Evolutionary conservation across 306 rosid genomes (phyloP).

Genomic region (Ceratonia siliqua): DNA sequence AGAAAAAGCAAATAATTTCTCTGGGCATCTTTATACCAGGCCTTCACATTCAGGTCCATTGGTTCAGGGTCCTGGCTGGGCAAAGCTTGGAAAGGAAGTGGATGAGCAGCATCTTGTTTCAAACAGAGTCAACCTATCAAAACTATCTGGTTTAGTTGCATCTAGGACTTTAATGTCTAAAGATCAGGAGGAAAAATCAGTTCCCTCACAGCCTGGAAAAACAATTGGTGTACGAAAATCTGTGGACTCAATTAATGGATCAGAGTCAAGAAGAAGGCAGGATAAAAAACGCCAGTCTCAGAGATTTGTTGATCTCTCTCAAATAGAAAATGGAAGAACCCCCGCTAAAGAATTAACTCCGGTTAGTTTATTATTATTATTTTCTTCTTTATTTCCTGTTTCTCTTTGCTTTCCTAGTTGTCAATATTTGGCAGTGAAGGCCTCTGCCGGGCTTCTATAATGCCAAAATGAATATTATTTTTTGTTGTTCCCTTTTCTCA

Average conservation of each 20-base stretch:
- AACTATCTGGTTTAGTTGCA: slow-evolving; percentile 51
- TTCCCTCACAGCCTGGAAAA: slow-evolving; percentile 38
- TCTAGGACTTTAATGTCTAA: slow-evolving; percentile 47
- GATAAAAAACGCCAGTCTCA: slow-evolving; percentile 50
- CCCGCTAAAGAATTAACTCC: slow-evolving; percentile 42
- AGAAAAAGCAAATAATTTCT: slow-evolving; percentile 43
- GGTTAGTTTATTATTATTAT: slow-evolving; percentile 46
- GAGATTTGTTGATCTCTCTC: slow-evolving; percentile 43
- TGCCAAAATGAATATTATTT: slow-evolving; percentile 2
- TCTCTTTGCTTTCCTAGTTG: not conserved
- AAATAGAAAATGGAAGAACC: slow-evolving; percentile 45
- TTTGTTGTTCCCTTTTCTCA: not conserved
- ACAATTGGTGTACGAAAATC: slow-evolving; percentile 38
- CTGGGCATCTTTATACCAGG: slow-evolving; percentile 46
- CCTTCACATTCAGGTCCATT: slow-evolving; percentile 78
- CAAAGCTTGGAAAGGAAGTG: slow-evolving; percentile 50
- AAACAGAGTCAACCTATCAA: slow-evolving; percentile 49
- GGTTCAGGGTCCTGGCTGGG: slow-evolving; percentile 49
- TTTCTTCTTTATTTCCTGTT: slow-evolving; percentile 2
- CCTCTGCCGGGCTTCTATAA: slow-evolving; percentile 12
- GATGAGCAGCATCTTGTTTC: slow-evolving; percentile 39
- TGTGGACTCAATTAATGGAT: slow-evolving; percentile 46
- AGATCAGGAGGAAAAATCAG: slow-evolving; percentile 51
- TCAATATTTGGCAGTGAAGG: slow-evolving; percentile 2
- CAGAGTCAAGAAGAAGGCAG: slow-evolving; percentile 46